Percentiles rank a stretch among this genome's conserved stretches.
Conservation (phyloP, 495 filamentous ascomycete genomes). For the Amorphotheca resinae region DNA sequence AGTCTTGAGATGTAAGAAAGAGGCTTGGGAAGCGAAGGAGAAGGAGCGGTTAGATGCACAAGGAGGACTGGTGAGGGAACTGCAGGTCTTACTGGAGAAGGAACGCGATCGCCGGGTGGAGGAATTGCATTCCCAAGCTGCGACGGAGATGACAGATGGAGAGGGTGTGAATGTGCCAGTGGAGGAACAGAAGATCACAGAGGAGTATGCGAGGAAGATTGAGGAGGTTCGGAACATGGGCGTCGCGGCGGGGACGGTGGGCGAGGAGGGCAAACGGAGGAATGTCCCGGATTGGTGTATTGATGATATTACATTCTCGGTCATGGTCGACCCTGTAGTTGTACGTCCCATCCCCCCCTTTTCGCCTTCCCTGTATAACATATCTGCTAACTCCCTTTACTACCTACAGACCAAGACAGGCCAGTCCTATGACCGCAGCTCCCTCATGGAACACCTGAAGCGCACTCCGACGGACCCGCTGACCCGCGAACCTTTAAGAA, state of each 20-base stretch:
- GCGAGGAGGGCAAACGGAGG: conserved; percentile 35
- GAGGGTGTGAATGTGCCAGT: conserved; percentile 19
- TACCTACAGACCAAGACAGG: conserved; percentile 59
- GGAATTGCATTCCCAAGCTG: neutral
- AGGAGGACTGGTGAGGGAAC: conserved; percentile 28
- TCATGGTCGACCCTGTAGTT: conserved; percentile 89
- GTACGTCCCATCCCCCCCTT: conserved; percentile 32
- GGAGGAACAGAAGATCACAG: conserved; percentile 28
- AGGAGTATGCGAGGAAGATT: conserved; percentile 48
- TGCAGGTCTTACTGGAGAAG: conserved; percentile 35
- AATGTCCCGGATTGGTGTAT: conserved; percentile 73
- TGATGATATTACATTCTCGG: conserved; percentile 78
- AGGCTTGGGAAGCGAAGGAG: conserved; percentile 47
- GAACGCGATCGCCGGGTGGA: conserved; percentile 36
- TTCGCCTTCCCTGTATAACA: conserved; percentile 2
- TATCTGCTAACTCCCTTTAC: neutral
- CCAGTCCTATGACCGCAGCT: conserved; percentile 76
- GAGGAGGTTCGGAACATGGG: conserved; percentile 46
- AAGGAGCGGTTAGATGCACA: conserved; percentile 32
- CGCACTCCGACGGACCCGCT: conserved; percentile 66
- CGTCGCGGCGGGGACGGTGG: conserved; percentile 37
- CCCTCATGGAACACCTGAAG: conserved; percentile 76
- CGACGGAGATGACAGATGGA: conserved; percentile 20
- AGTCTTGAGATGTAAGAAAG: conserved; percentile 71
- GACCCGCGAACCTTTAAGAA: conserved; percentile 59